A percentile compares a stretch with the other conserved stretches of the same genome.
Conservation (phyloP, 177 flowering plant genomes). For the Vitis hybrid region DNA sequence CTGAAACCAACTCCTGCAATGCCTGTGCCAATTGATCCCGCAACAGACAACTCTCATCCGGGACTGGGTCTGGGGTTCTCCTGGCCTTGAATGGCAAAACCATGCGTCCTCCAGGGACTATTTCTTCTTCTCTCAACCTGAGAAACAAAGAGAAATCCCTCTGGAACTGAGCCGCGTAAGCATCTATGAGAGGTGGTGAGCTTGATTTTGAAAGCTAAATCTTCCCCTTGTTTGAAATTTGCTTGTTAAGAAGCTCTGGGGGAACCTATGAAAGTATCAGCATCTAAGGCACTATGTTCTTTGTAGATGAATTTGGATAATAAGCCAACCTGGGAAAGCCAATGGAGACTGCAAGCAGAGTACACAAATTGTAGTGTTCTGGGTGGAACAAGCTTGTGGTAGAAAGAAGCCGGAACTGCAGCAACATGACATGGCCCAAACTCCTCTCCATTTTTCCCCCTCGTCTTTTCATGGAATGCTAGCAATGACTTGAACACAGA, state of each 20-base stretch:
- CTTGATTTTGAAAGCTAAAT: slow-evolving; percentile 12
- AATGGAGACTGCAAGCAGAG: slow-evolving; percentile 17
- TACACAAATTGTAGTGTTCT: slow-evolving; percentile 15
- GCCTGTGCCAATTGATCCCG: slow-evolving; percentile 6
- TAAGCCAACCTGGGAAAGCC: slow-evolving; percentile 21
- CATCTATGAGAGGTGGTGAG: slow-evolving; percentile 4
- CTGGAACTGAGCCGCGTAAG: slow-evolving; percentile 5
- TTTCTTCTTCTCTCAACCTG: not conserved
- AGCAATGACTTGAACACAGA: slow-evolving; percentile 16
- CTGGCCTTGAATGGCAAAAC: slow-evolving; percentile 11
- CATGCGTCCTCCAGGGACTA: slow-evolving; percentile 17
- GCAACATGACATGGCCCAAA: not conserved
- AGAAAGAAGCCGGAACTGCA: slow-evolving; percentile 19
- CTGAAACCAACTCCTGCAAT: not conserved
- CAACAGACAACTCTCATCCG: slow-evolving; percentile 7
- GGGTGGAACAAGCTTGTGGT: slow-evolving; percentile 17
- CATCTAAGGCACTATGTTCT: too few relatives aligned
- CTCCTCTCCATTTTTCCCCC: not conserved
- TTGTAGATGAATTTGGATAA: too few relatives aligned
- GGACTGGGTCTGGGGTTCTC: slow-evolving; percentile 3
- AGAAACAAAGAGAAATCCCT: slow-evolving; percentile 1
- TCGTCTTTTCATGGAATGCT: slow-evolving; percentile 4
- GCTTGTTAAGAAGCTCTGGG: not conserved
- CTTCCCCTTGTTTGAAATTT: slow-evolving; percentile 15
- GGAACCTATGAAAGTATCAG: slow-evolving; percentile 10